A percentile compares a stretch with the other conserved stretches of the same genome.
These are phyloP conservation scores for Cystobasidiopsis lactophilus DNA, from an alignment of 768 basidiomycete species.

Conservation along the genomic window DNA sequence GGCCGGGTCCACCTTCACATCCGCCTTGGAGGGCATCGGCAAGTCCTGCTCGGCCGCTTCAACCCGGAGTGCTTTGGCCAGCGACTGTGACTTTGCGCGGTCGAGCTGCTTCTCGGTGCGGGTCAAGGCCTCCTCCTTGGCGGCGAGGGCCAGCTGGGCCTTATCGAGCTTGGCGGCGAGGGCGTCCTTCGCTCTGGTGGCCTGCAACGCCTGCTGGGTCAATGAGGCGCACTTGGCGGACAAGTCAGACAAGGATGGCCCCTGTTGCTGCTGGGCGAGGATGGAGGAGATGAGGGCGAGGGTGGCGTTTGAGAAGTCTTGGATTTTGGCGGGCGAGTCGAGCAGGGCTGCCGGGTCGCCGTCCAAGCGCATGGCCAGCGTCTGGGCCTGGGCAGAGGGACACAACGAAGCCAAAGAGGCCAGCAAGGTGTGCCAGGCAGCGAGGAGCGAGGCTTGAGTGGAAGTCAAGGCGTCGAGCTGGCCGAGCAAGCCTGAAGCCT, in stretches of 20 bases:
- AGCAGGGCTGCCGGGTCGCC: not conserved
- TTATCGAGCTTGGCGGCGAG: conserved; percentile 10
- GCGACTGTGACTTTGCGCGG: conserved; percentile 14
- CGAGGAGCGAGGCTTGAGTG: not conserved
- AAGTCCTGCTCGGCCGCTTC: too few species aligned
- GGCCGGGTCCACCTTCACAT: too few species aligned
- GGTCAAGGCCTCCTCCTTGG: conserved; percentile 12
- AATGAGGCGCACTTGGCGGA: not conserved
- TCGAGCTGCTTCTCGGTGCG: conserved; percentile 19
- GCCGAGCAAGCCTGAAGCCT: not conserved
- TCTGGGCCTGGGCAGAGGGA: not conserved
- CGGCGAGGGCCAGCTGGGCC: conserved; percentile 13
- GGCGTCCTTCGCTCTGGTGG: conserved; percentile 2
- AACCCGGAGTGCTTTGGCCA: conserved; percentile 14
- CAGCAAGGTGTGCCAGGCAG: not conserved
- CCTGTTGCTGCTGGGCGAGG: not conserved
- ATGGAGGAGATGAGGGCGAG: not conserved
- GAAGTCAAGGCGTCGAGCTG: not conserved
- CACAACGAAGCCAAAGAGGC: not conserved
- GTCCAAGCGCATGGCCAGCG: not conserved
- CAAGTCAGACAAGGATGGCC: not conserved
- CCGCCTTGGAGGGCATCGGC: too few species aligned
- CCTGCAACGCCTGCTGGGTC: not conserved
- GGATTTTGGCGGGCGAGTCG: not conserved
- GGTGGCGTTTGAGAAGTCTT: not conserved